Conservation (phyloP, 805 yeast genomes). For the Cyberlindnera mrakii region DNA sequence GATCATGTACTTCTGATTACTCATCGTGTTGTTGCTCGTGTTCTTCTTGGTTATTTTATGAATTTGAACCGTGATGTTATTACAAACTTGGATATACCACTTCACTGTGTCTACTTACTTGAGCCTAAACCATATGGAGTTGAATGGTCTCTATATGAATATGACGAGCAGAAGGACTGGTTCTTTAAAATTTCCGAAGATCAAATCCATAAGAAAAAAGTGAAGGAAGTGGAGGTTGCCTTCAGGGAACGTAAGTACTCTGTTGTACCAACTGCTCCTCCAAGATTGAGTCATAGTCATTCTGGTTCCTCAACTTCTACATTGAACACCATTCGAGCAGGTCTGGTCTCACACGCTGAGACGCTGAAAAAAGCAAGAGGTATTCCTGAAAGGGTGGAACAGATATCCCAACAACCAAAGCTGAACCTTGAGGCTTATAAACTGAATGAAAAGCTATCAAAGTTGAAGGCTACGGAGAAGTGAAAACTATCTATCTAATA, state of each 20-base stretch:
- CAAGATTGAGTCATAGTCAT: constrained; percentile 14
- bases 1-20: constrained; percentile 80
- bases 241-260: constrained; percentile 65
- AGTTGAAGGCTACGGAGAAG: constrained; percentile 3
- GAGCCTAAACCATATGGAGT: constrained; percentile 96
- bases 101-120: constrained; percentile 83
- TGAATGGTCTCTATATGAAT: constrained; percentile 86
- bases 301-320: not conserved
- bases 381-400: constrained; percentile 1
- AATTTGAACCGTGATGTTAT: constrained; percentile 74
- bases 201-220: constrained; percentile 40
- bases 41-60: constrained; percentile 81
- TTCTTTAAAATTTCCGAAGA: constrained; percentile 56
- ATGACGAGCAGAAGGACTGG: constrained; percentile 71
- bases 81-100: constrained; percentile 87
- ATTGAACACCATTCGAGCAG: not conserved
- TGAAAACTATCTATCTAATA: not conserved
- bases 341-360: constrained; percentile 1
- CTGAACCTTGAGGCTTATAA: constrained; percentile 18
- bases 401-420: not conserved
- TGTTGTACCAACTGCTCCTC: constrained; percentile 73
- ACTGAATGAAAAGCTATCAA: constrained; percentile 25
- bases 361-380: constrained; percentile 17
- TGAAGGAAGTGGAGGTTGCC: constrained; percentile 65
- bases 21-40: constrained; percentile 88